A percentile compares a stretch with the other conserved stretches of the same genome.
Evolutionary conservation across 371 early-diverging fungal genomes (phyloP).

Genomic region (Apophysomyces elegans): DNA sequence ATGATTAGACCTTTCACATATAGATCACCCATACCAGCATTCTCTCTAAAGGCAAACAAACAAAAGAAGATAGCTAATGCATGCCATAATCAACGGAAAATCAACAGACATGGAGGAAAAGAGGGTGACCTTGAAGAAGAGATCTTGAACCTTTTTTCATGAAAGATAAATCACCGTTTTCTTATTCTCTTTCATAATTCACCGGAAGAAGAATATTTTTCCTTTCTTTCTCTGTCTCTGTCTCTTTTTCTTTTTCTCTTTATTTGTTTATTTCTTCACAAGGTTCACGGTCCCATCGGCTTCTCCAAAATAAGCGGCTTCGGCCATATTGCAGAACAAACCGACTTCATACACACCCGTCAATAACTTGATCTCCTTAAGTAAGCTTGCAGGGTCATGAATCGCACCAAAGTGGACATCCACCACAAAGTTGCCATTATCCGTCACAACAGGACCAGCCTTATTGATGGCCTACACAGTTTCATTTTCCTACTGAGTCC

Average conservation of each 20-base stretch:
- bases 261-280: background rate
- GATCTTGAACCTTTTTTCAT: too few relatives aligned
- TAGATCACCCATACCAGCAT: too few relatives aligned
- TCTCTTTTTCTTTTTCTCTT: background rate
- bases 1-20: too few relatives aligned
- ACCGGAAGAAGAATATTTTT: background rate
- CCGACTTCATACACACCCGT: constrained; percentile 92
- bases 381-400: constrained; percentile 54
- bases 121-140: too few relatives aligned
- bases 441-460: constrained; percentile 94
- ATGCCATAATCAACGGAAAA: too few relatives aligned
- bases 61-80: too few relatives aligned
- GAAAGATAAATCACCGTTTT: too few relatives aligned
- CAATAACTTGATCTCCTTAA: constrained; percentile 65
- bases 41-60: too few relatives aligned
- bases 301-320: constrained; percentile 80
- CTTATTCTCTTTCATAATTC: too few relatives aligned
- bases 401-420: constrained; percentile 83
- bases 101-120: too few relatives aligned
- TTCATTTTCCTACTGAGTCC: too few relatives aligned
- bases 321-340: constrained; percentile 84
- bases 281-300: constrained; percentile 12
- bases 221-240: background rate
- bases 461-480: constrained; percentile 47
- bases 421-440: constrained; percentile 89